A percentile compares a stretch with the other conserved stretches of the same genome.
These are phyloP conservation scores for Alopecurus myosuroides DNA, from an alignment of 176 grass and related monocot genomes.

Conservation along the genomic window DNA sequence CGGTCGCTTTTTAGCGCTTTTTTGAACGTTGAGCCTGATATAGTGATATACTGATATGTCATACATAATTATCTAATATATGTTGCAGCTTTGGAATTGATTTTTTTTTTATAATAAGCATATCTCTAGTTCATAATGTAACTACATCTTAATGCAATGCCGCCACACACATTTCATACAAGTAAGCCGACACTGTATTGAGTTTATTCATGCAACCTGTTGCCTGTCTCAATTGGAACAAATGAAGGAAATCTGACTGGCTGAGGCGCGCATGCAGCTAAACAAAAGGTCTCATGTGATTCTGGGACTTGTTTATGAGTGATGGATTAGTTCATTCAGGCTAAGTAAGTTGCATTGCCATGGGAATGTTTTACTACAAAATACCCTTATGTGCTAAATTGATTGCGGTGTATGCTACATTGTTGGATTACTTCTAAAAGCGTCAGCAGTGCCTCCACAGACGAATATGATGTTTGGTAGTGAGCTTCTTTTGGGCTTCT, in stretches of 20 bases:
- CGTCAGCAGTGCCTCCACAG: neutral
- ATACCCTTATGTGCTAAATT: neutral
- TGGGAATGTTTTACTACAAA: neutral
- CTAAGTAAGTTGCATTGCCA: neutral
- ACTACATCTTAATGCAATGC: neutral
- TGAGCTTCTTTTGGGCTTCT: too few relatives aligned
- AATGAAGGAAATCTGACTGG: neutral
- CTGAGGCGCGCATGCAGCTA: neutral
- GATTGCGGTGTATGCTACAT: neutral
- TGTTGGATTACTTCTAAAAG: neutral
- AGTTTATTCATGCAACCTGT: neutral
- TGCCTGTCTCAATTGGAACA: neutral
- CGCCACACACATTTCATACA: neutral
- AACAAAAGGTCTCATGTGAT: neutral
- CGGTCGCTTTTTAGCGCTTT: too few relatives aligned
- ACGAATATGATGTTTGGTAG: neutral
- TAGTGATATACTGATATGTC: neutral
- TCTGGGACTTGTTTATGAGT: neutral
- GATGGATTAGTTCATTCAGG: neutral
- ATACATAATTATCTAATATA: neutral
- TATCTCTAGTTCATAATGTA: neutral
- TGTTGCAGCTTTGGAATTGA: neutral
- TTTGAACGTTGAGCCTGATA: too few relatives aligned
- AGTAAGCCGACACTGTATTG: neutral
- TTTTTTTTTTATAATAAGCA: neutral